Conservation (phyloP, 371 early-diverging fungal species). For the Gilbertella persicaria region DNA sequence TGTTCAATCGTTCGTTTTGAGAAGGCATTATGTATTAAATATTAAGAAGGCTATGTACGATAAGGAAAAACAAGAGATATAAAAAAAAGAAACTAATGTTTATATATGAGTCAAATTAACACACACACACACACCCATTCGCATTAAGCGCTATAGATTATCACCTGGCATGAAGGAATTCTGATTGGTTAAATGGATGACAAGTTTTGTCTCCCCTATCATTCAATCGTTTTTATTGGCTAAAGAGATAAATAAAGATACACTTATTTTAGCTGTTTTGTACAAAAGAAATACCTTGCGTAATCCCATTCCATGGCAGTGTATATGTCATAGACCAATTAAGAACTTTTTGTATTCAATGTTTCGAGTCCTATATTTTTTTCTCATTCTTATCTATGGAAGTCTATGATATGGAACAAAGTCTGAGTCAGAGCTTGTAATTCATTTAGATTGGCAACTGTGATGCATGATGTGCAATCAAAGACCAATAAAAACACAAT, state of each 20-base stretch:
- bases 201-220: slow-evolving; percentile 31
- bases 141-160: slow-evolving; percentile 6
- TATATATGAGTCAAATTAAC: background rate
- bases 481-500: slow-evolving; percentile 6
- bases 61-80: slow-evolving; percentile 1
- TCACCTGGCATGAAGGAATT: slow-evolving; percentile 21
- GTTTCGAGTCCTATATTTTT: too few species aligned
- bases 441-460: slow-evolving; percentile 12
- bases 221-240: slow-evolving; percentile 22
- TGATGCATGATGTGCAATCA: slow-evolving; percentile 12
- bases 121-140: background rate
- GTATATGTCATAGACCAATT: too few species aligned
- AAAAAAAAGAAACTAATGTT: background rate
- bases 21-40: background rate
- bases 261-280: slow-evolving; percentile 15
- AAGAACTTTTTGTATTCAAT: too few species aligned
- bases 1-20: background rate
- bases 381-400: too few species aligned
- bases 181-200: slow-evolving; percentile 32
- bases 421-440: slow-evolving; percentile 19
- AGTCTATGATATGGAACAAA: background rate
- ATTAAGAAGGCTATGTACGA: background rate
- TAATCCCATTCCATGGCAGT: too few species aligned
- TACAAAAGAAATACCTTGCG: background rate
- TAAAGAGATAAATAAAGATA: slow-evolving; percentile 15